Conservation (phyloP, 1,284 basidiomycete species). For the Trichosporon sp. region DNA sequence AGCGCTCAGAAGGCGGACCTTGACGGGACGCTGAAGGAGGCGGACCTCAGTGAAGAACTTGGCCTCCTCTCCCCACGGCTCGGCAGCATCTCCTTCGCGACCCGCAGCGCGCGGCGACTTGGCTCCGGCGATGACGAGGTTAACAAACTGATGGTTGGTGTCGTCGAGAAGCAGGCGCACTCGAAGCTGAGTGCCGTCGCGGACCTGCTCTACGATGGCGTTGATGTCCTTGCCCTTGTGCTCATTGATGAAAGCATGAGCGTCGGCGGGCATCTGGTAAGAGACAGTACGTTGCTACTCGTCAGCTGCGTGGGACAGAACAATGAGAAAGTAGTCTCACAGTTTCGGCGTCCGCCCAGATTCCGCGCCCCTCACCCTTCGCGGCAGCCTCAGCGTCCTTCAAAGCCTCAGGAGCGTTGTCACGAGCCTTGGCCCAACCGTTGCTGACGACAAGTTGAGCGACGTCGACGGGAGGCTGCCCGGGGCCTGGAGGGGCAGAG, state of each 20-base stretch:
- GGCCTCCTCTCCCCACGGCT: conserved; percentile 83
- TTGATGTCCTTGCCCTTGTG: conserved; percentile 87
- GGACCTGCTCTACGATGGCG: conserved; percentile 87
- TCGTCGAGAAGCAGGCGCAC: conserved; percentile 81
- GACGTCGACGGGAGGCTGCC: conserved; percentile 57
- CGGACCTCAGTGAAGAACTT: conserved; percentile 92
- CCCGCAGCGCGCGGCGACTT: conserved; percentile 65
- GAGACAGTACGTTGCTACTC: conserved; percentile 64
- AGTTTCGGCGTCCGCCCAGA: conserved; percentile 72
- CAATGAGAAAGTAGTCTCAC: conserved; percentile 22
- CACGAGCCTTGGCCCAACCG: conserved; percentile 91
- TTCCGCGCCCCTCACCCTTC: conserved; percentile 65
- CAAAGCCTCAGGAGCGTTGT: conserved; percentile 60
- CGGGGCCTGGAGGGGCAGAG: conserved; percentile 46
- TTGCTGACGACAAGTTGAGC: conserved; percentile 70
- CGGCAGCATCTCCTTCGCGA: conserved; percentile 69
- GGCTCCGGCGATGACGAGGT: conserved; percentile 69
- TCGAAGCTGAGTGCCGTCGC: conserved; percentile 86
- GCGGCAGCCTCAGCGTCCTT: conserved; percentile 67
- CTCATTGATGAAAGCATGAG: conserved; percentile 79
- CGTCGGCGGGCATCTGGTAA: conserved; percentile 84
- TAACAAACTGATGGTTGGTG: conserved; percentile 61
- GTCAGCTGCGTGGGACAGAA: neutral
- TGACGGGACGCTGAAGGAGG: conserved; percentile 81
- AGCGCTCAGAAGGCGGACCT: conserved; percentile 78